Evolutionary conservation across 2,329 filamentous ascomycete species (phyloP).

Genomic region (Paradendryphiella salina): DNA sequence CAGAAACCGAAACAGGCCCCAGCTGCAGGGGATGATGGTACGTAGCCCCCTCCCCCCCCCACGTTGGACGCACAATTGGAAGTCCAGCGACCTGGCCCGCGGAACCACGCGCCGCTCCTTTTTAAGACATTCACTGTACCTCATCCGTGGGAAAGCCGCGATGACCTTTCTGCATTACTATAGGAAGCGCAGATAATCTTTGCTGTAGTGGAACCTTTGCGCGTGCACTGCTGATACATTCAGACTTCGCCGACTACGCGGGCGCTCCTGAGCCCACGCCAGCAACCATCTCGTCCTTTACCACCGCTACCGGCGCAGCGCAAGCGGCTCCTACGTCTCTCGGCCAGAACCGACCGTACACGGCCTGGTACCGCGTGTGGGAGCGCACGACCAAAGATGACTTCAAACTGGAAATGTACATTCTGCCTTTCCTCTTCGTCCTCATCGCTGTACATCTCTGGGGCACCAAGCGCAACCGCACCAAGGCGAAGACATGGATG

Average conservation of each 20-base stretch:
- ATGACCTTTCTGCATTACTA: background rate
- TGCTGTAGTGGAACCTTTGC: background rate
- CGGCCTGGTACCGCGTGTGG: constrained; percentile 96
- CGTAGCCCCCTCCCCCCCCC: constrained; percentile 46
- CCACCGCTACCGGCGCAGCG: constrained; percentile 45
- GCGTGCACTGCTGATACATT: constrained; percentile 3
- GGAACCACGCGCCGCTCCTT: constrained; percentile 4
- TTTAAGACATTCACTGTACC: background rate
- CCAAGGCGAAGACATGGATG: constrained; percentile 80
- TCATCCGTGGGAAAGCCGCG: background rate
- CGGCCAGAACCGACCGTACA: constrained; percentile 66
- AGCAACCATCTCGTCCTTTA: constrained; percentile 51
- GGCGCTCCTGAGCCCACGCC: constrained; percentile 69
- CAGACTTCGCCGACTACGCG: constrained; percentile 95
- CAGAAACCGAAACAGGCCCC: constrained; percentile 62
- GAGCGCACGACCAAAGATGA: constrained; percentile 83
- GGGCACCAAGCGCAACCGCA: constrained; percentile 77
- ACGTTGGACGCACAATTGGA: constrained; percentile 11
- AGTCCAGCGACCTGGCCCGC: constrained; percentile 16
- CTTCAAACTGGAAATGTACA: constrained; percentile 84
- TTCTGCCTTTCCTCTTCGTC: constrained; percentile 73
- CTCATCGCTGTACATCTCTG: constrained; percentile 79
- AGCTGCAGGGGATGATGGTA: constrained; percentile 66
- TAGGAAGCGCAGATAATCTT: background rate
- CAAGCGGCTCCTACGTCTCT: constrained; percentile 47